Conservation (phyloP, 78 protist species). For the Isochrysis galbana region DNA sequence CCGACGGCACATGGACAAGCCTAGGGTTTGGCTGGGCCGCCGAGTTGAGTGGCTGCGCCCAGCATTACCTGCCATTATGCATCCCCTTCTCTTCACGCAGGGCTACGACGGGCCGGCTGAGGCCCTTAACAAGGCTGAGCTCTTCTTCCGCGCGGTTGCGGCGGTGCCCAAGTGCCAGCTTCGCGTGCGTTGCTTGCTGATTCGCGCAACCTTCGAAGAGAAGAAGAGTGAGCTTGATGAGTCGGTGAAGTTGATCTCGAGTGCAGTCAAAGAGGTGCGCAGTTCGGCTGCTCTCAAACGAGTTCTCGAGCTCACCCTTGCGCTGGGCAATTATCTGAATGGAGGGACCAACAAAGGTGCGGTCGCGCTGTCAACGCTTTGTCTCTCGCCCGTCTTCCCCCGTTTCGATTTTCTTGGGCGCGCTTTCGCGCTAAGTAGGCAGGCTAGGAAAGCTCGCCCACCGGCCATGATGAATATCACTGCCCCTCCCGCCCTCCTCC, state of each 20-base stretch:
- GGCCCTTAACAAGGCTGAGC: not conserved
- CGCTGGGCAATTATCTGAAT: constrained; percentile 9
- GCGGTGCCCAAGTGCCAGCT: not conserved
- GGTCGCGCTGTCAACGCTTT: too few relatives aligned
- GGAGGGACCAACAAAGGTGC: not conserved
- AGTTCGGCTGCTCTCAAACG: not conserved
- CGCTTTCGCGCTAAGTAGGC: too few relatives aligned
- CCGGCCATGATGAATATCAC: too few relatives aligned
- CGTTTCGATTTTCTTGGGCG: too few relatives aligned
- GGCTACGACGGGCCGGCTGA: not conserved
- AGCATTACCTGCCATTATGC: too few relatives aligned
- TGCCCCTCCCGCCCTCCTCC: too few relatives aligned
- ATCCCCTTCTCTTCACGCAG: too few relatives aligned
- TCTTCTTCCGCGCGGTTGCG: not conserved
- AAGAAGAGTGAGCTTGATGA: not conserved
- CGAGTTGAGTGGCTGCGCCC: too few relatives aligned
- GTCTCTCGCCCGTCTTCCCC: too few relatives aligned
- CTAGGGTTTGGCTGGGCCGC: too few relatives aligned
- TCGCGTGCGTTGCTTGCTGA: not conserved
- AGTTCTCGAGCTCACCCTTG: not conserved
- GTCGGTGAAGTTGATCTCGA: not conserved
- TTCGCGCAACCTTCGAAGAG: not conserved
- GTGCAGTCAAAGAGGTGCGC: not conserved
- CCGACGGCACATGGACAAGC: too few relatives aligned
- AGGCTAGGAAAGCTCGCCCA: too few relatives aligned